A percentile compares a stretch with the other conserved stretches of the same genome.
phyloP scores from a whole-genome alignment of 2,329 filamentous ascomycete genomes.

The Paecilomyces formosus region DNA sequence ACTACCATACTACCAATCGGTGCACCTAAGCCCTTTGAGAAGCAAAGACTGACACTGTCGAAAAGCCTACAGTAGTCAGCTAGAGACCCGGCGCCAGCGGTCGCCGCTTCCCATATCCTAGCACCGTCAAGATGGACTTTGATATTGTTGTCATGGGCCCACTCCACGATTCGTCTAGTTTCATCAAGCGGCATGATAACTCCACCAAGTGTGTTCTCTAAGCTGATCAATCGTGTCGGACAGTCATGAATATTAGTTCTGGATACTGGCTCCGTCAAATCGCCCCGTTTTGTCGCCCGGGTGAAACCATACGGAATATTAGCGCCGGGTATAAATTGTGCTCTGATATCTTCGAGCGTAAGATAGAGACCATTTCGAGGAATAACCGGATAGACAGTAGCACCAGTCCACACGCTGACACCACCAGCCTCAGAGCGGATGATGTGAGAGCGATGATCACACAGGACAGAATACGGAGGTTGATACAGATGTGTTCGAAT shows the following conservation, averaged over 20 bases:
- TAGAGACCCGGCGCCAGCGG: constrained; percentile 59
- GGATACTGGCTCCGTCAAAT: neutral
- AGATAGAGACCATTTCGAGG: constrained; percentile 66
- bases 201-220: constrained; percentile 82
- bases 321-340: constrained; percentile 50
- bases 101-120: constrained; percentile 73
- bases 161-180: constrained; percentile 60
- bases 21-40: constrained; percentile 75
- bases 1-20: constrained; percentile 72
- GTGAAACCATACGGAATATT: neutral
- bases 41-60: constrained; percentile 70
- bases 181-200: constrained; percentile 70
- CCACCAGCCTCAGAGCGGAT: constrained; percentile 59
- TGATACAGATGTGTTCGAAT: constrained; percentile 69
- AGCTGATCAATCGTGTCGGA: constrained; percentile 70
- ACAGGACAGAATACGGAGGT: constrained; percentile 73
- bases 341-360: constrained; percentile 67
- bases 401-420: constrained; percentile 63
- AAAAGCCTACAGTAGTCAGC: constrained; percentile 61
- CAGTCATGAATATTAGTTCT: constrained; percentile 64
- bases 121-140: constrained; percentile 73
- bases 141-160: constrained; percentile 58
- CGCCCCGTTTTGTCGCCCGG: neutral
- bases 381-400: constrained; percentile 58
- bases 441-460: constrained; percentile 73